Evolutionary conservation across 2,329 filamentous ascomycete species (phyloP).

Genomic region (Aspergillus intermedius): DNA sequence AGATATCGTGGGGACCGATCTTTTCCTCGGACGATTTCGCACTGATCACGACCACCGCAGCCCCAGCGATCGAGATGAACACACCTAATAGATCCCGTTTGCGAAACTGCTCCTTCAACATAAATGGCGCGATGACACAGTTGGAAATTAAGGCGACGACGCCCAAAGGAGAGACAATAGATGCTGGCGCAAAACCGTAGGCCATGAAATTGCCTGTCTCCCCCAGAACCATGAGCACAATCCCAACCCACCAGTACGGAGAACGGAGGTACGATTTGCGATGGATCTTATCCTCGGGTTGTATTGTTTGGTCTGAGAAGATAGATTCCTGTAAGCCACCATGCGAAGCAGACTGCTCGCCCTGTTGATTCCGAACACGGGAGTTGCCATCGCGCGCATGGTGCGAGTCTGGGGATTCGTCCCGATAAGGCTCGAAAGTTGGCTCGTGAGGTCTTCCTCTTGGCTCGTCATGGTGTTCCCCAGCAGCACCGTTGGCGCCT

Average conservation of each 20-base stretch:
- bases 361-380: slow-evolving; percentile 5
- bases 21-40: slow-evolving; percentile 85
- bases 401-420: slow-evolving; percentile 15
- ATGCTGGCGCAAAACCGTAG: slow-evolving; percentile 94
- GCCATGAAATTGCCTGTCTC: slow-evolving; percentile 95
- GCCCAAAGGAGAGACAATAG: slow-evolving; percentile 90
- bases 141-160: slow-evolving; percentile 97
- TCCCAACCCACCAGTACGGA: slow-evolving; percentile 94
- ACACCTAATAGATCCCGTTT: slow-evolving; percentile 82
- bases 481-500: slow-evolving; percentile 42
- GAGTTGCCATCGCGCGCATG: slow-evolving; percentile 29
- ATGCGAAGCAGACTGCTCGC: slow-evolving; percentile 39
- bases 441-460: not conserved
- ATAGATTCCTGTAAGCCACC: slow-evolving; percentile 26
- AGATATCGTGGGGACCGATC: slow-evolving; percentile 83
- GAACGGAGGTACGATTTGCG: slow-evolving; percentile 76
- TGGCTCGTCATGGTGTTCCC: slow-evolving; percentile 5
- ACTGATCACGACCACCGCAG: slow-evolving; percentile 86
- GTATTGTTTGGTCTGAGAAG: slow-evolving; percentile 35
- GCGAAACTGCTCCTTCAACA: slow-evolving; percentile 88
- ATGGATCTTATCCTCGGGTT: slow-evolving; percentile 36
- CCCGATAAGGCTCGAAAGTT: slow-evolving; percentile 6
- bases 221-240: slow-evolving; percentile 84
- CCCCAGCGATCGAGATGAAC: slow-evolving; percentile 75
- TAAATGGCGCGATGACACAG: slow-evolving; percentile 88